Evolutionary conservation across 2,329 filamentous ascomycete species (phyloP).

Genomic region (Monosporascus sp.): DNA sequence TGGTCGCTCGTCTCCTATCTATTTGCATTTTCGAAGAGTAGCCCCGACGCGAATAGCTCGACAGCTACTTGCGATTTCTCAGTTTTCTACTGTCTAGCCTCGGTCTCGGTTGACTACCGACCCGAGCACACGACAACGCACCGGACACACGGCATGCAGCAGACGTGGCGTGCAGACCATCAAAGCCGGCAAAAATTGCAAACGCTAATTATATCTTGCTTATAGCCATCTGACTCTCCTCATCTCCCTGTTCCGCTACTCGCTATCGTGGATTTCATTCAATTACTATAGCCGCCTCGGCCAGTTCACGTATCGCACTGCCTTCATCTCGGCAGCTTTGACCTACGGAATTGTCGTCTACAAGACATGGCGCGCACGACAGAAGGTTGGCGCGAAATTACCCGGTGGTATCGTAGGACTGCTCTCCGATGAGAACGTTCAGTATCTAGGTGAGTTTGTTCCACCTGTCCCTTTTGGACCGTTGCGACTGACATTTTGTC

Average conservation of each 20-base stretch:
- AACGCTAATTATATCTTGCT: conserved; percentile 7
- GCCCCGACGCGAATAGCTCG: neutral
- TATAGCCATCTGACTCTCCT: conserved; percentile 80
- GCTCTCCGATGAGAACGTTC: conserved; percentile 88
- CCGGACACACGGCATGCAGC: neutral
- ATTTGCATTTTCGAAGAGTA: conserved; percentile 13
- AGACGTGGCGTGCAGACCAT: neutral
- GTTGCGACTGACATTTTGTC: conserved; percentile 2
- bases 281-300: conserved; percentile 78
- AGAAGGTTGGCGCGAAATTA: conserved; percentile 64
- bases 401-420: conserved; percentile 59
- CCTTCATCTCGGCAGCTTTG: conserved; percentile 81
- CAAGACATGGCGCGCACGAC: conserved; percentile 87
- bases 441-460: conserved; percentile 76
- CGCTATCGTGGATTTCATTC: conserved; percentile 80
- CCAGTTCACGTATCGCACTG: conserved; percentile 78
- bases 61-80: no score
- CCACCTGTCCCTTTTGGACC: conserved; percentile 4
- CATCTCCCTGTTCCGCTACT: conserved; percentile 75
- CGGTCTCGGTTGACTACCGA: neutral
- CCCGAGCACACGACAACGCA: neutral
- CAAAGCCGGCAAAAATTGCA: neutral
- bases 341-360: conserved; percentile 99
- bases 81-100: no score
- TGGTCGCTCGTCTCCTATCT: conserved; percentile 15